Percentiles rank a stretch among this genome's conserved stretches.
These are phyloP conservation scores for Tylopilus sp. DNA, from an alignment of 768 basidiomycete species.

Conservation along the genomic window DNA sequence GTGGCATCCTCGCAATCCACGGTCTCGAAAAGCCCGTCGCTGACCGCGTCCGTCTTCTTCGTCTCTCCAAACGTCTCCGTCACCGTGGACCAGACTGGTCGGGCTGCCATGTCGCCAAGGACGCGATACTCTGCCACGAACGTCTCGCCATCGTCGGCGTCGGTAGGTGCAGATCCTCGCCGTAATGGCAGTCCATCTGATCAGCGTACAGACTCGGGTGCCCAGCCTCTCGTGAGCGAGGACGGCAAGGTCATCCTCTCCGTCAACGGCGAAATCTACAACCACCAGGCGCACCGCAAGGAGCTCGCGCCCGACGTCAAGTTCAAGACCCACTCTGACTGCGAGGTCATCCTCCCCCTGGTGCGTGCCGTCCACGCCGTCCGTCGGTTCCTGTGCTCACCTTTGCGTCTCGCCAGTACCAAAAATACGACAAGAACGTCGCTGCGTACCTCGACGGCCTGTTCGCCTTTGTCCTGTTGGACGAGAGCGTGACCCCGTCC, in stretches of 20 bases:
- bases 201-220: conserved; percentile 74
- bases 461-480: conserved; percentile 97
- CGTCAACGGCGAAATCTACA: conserved; percentile 99
- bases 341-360: conserved; percentile 93
- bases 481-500: conserved; percentile 86
- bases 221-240: conserved; percentile 87
- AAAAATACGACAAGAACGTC: conserved; percentile 71
- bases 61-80: conserved; percentile 83
- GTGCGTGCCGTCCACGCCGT: conserved; percentile 40
- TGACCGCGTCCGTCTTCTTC: conserved; percentile 73
- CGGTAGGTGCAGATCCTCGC: conserved; percentile 49
- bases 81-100: conserved; percentile 99
- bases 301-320: conserved; percentile 59
- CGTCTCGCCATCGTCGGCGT: conserved; percentile 97
- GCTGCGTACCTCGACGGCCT: conserved; percentile 90
- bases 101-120: conserved; percentile 85
- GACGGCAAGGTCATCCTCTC: conserved; percentile 82
- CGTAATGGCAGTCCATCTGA: not conserved
- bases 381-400: not conserved
- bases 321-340: conserved; percentile 98
- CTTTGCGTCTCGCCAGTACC: conserved; percentile 54
- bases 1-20: conserved; percentile 87
- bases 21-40: conserved; percentile 67
- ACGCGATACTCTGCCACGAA: conserved; percentile 87
- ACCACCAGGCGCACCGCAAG: conserved; percentile 80